phyloP scores from a whole-genome alignment of 2,329 filamentous ascomycete species.

The Microdochium paspali region DNA sequence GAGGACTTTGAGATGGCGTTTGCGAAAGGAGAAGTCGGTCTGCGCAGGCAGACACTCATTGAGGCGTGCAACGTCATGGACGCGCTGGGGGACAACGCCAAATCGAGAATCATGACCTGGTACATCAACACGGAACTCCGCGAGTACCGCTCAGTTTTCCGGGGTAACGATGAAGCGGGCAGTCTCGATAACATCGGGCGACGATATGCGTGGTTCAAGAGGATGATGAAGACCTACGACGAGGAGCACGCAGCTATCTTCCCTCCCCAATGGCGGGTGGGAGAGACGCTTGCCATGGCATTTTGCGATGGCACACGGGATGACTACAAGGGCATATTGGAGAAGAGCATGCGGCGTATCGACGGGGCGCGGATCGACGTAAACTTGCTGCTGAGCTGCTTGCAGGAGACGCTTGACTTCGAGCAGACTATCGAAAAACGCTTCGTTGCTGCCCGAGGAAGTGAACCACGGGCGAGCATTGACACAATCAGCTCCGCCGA shows the following conservation, averaged over 20 bases:
- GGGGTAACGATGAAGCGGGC: conserved; percentile 92
- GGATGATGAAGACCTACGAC: conserved; percentile 92
- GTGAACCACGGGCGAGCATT: conserved; percentile 66
- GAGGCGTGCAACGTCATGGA: conserved; percentile 94
- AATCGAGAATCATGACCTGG: conserved; percentile 79
- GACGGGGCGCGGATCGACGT: conserved; percentile 81
- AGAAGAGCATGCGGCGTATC: conserved; percentile 70
- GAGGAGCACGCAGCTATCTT: conserved; percentile 87
- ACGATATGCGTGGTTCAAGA: conserved; percentile 91
- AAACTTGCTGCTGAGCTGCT: conserved; percentile 74
- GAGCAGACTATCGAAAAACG: conserved; percentile 83
- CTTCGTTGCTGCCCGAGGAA: too few species aligned
- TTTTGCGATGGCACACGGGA: conserved; percentile 95
- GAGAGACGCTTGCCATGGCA: conserved; percentile 78
- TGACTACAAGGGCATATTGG: conserved; percentile 88
- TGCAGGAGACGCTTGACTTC: conserved; percentile 95
- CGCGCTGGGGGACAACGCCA: conserved; percentile 80
- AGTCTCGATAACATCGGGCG: conserved; percentile 94
- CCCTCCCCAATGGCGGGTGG: conserved; percentile 78
- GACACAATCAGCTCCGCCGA: conserved; percentile 77
- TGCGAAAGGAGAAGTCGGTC: conserved; percentile 71
- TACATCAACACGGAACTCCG: conserved; percentile 96
- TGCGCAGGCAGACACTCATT: conserved; percentile 60
- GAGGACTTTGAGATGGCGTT: conserved; percentile 97
- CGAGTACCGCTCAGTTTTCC: conserved; percentile 92